Conservation (phyloP, 2,329 filamentous ascomycete genomes). For the Neonectria magnoliae region DNA sequence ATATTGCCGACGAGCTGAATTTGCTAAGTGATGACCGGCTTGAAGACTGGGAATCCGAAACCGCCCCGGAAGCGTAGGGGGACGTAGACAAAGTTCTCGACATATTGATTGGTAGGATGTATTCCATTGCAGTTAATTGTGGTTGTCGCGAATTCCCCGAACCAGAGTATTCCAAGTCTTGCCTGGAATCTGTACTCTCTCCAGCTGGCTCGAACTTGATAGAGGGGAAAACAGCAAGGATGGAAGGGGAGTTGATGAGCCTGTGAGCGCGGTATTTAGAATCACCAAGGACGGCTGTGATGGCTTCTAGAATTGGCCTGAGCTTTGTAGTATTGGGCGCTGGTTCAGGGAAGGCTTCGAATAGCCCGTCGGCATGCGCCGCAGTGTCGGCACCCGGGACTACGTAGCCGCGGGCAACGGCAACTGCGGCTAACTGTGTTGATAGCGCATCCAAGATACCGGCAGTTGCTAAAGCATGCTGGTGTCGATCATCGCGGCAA, state of each 20-base stretch:
- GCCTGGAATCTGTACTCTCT: constrained; percentile 61
- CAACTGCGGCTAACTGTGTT: constrained; percentile 75
- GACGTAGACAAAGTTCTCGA: constrained; percentile 42
- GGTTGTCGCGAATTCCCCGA: constrained; percentile 57
- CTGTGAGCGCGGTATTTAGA: constrained; percentile 82
- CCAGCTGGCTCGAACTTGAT: constrained; percentile 62
- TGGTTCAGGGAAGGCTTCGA: constrained; percentile 68
- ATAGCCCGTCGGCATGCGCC: constrained; percentile 63
- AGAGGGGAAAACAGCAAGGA: constrained; percentile 75
- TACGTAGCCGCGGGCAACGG: constrained; percentile 75
- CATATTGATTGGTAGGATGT: constrained; percentile 65
- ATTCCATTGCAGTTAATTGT: constrained; percentile 61
- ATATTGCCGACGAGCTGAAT: constrained; percentile 42
- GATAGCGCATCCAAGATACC: constrained; percentile 84
- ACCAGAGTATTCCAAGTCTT: constrained; percentile 63
- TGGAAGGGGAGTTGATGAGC: constrained; percentile 73
- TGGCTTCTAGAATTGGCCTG: constrained; percentile 78
- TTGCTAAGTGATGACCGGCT: constrained; percentile 45
- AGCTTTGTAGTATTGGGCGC: constrained; percentile 69
- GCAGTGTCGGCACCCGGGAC: constrained; percentile 69
- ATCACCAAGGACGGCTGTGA: constrained; percentile 79
- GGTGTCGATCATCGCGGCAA: constrained; percentile 77
- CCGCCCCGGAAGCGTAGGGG: constrained; percentile 21
- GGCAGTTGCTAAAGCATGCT: constrained; percentile 74
- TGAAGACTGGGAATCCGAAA: constrained; percentile 43